Evolutionary conservation across 768 basidiomycete species (phyloP), one percentile per base, ranked within the genome.

Genomic region (Hygrocybe punicea): DNA sequence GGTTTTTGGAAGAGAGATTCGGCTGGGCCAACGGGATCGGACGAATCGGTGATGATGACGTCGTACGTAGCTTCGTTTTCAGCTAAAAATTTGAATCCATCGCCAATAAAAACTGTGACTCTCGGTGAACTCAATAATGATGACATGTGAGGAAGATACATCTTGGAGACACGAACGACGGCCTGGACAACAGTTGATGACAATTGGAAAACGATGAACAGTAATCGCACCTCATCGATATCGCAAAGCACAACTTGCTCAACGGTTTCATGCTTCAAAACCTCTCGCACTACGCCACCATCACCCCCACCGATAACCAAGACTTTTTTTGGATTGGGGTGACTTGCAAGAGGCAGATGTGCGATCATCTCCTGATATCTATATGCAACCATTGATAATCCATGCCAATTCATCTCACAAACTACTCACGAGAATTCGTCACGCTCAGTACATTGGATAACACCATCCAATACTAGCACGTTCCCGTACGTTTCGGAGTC

Each of bases 361-460:
- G 96, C 82, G 67, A 99, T 98, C 96, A 98, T 97, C 77, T 99
- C 96, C 68, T 98, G 94, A 74, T 98, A 98, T 10, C 93, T 97
- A 65, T 44, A 47, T 21, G n/a, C 53, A 51, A 39, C 14, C 33
- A 21, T 62, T 23, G 44, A 29, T 14, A 34, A 52, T 24, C 14
- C 33, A 7, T 11, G 29, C 16, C 34, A 24, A 19, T 44, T 19
- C 37, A 57, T 21, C n/a, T 16, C 33, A 49, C 34, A 25, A 9
- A 19, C 37, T n/a, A 82, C 90, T 63, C 67, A 93, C 93, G 95
- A 94, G 74, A 99, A 99, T 73, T 99, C 97, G 68, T 99, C 97
- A 47, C 95, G 86, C 75, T 99, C 97, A 2, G 95, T 97, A 76
- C 90, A 93, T 72, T 99, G 96, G 63, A 99, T 90, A 55, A 89